Evolutionary conservation across 192 early-diverging fungal species (phyloP).

Genomic region (Backusella mclennaniae): DNA sequence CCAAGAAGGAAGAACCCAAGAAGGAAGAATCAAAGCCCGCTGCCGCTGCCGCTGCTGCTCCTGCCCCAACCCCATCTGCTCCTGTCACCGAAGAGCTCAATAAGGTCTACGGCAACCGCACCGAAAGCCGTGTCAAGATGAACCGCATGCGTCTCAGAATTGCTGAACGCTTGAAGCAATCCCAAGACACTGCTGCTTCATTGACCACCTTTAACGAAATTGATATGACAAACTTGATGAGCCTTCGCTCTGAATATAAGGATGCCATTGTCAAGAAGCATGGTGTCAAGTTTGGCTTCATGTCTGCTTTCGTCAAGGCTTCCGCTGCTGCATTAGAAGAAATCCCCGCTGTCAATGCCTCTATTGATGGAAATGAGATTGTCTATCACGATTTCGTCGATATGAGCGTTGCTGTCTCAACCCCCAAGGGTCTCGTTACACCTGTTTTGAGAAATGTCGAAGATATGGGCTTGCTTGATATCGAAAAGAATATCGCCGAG

Average conservation of each 20-base stretch:
- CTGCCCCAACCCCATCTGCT: slow-evolving; percentile 17
- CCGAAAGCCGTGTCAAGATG: slow-evolving; percentile 78
- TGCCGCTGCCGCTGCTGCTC: slow-evolving; percentile 43
- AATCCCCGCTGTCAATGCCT: slow-evolving; percentile 92
- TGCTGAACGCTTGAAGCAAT: slow-evolving; percentile 92
- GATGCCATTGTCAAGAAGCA: slow-evolving; percentile 92
- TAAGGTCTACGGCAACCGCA: slow-evolving; percentile 25
- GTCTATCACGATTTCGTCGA: slow-evolving; percentile 96
- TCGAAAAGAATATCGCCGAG: slow-evolving; percentile 89
- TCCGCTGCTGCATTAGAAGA: slow-evolving; percentile 81
- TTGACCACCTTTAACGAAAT: slow-evolving; percentile 99
- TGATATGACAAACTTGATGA: slow-evolving; percentile 95
- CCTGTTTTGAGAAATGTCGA: slow-evolving; percentile 95
- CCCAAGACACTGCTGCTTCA: slow-evolving; percentile 94
- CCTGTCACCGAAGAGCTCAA: slow-evolving; percentile 14
- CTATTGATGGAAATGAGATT: slow-evolving; percentile 89
- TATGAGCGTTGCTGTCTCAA: slow-evolving; percentile 94
- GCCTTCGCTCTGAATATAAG: slow-evolving; percentile 92
- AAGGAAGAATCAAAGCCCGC: slow-evolving; percentile 32
- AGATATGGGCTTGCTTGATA: slow-evolving; percentile 79
- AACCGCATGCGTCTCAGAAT: slow-evolving; percentile 96
- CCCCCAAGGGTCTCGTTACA: slow-evolving; percentile 98
- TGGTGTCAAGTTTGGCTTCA: slow-evolving; percentile 96
- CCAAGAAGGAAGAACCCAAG: slow-evolving; percentile 41
- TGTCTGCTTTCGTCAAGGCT: slow-evolving; percentile 97